Conservation (phyloP, 352 stramenopile genomes). For the Phytophthora europaea region DNA sequence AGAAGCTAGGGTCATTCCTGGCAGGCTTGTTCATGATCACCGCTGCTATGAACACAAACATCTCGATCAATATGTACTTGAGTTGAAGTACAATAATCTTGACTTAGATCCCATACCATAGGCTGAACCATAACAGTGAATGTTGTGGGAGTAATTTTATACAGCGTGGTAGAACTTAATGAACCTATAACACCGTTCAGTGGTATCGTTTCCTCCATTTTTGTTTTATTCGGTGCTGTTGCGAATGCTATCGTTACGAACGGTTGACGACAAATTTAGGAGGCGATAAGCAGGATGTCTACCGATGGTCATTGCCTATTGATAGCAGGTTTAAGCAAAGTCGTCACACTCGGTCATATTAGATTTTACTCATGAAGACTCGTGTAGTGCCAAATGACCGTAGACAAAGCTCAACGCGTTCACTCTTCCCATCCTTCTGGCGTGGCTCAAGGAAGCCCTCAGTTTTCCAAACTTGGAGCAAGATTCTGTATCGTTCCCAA, state of each 20-base stretch:
- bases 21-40: conserved; percentile 20
- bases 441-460: not conserved
- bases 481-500: not conserved
- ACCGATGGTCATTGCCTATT: not conserved
- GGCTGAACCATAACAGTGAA: no score
- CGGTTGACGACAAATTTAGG: not conserved
- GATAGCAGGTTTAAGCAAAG: not conserved
- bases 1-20: conserved; percentile 29
- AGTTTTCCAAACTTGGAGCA: not conserved
- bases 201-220: no score
- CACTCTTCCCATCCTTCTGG: not conserved
- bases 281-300: not conserved
- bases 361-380: not conserved
- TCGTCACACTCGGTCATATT: not conserved
- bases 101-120: not conserved
- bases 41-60: conserved; percentile 36
- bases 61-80: conserved; percentile 38
- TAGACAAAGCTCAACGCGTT: not conserved
- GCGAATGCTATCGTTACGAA: not conserved
- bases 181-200: no score
- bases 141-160: no score
- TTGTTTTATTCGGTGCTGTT: not conserved
- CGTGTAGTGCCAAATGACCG: not conserved
- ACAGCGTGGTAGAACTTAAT: no score
- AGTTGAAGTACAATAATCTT: not conserved